Evolutionary conservation across 1,284 basidiomycete genomes (phyloP).

Genomic region (Phaffia rhodozyma): DNA sequence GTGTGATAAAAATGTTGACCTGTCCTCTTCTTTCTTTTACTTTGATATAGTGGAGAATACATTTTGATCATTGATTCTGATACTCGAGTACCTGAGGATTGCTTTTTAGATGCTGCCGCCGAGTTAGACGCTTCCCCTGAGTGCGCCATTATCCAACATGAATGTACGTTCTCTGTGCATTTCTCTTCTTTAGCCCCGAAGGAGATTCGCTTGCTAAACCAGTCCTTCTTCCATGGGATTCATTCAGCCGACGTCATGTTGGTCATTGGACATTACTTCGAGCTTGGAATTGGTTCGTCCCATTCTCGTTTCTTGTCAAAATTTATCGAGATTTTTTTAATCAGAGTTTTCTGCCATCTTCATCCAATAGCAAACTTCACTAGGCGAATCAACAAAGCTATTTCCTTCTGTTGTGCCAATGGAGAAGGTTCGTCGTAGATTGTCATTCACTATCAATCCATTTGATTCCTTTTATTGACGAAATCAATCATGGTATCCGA

Average conservation of each 20-base stretch:
- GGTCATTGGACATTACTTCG: slow-evolving; percentile 73
- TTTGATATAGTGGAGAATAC: slow-evolving; percentile 40
- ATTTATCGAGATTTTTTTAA: too few species aligned
- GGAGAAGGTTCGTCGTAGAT: slow-evolving; percentile 47
- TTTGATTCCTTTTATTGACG: slow-evolving; percentile 15
- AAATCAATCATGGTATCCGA: neutral
- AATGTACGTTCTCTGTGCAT: slow-evolving; percentile 36
- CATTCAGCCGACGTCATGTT: slow-evolving; percentile 49
- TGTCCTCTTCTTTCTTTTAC: neutral
- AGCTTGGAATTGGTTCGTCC: slow-evolving; percentile 65
- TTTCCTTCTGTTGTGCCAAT: slow-evolving; percentile 55
- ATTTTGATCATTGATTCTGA: slow-evolving; percentile 61
- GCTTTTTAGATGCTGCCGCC: slow-evolving; percentile 64
- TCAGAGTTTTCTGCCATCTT: too few species aligned
- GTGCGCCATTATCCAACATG: slow-evolving; percentile 68
- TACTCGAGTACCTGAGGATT: slow-evolving; percentile 67
- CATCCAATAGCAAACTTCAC: neutral
- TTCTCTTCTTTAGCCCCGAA: neutral
- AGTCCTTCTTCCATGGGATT: neutral
- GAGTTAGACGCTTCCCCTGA: slow-evolving; percentile 62
- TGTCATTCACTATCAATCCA: slow-evolving; percentile 19
- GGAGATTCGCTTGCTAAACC: slow-evolving; percentile 26
- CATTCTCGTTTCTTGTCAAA: slow-evolving; percentile 55
- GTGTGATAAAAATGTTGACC: neutral
- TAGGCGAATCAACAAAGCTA: slow-evolving; percentile 31